Conservation (phyloP, 1,139 yeast species). For the Debaryomyces nepalensis region DNA sequence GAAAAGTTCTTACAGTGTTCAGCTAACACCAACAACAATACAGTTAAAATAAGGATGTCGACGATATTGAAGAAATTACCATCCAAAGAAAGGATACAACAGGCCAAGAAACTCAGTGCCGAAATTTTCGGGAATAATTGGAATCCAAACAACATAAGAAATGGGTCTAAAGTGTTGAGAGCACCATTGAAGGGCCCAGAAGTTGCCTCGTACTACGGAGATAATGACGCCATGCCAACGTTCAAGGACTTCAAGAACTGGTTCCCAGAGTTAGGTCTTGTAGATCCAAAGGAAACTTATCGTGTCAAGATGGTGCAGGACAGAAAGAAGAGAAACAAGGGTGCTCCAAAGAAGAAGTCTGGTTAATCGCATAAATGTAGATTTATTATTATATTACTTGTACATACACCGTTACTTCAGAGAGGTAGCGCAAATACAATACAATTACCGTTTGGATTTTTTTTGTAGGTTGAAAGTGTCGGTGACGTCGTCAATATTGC, state of each 20-base stretch:
- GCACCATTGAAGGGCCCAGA: slow-evolving; percentile 78
- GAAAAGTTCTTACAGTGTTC: no score
- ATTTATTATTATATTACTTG: slow-evolving; percentile 12
- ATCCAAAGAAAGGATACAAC: slow-evolving; percentile 31
- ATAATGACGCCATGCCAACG: slow-evolving; percentile 64
- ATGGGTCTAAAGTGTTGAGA: slow-evolving; percentile 76
- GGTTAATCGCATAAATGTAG: slow-evolving; percentile 10
- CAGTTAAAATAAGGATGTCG: slow-evolving; percentile 14
- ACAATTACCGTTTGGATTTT: slow-evolving; percentile 18
- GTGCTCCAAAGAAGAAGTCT: slow-evolving; percentile 84
- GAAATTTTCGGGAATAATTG: slow-evolving; percentile 38
- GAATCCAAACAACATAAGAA: slow-evolving; percentile 73
- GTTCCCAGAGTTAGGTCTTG: slow-evolving; percentile 62
- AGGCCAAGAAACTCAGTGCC: slow-evolving; percentile 36
- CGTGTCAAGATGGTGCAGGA: slow-evolving; percentile 66
- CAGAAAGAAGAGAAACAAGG: slow-evolving; percentile 87
- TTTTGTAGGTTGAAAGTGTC: slow-evolving; percentile 35
- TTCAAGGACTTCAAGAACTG: slow-evolving; percentile 62
- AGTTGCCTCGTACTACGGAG: slow-evolving; percentile 75
- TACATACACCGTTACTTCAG: slow-evolving; percentile 14
- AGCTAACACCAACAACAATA: neutral
- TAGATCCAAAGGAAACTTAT: slow-evolving; percentile 76
- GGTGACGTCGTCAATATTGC: slow-evolving; percentile 30
- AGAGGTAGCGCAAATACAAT: slow-evolving; percentile 2
- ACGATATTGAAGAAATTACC: slow-evolving; percentile 30